A percentile compares a stretch with the other conserved stretches of the same genome.
These are phyloP conservation scores for Takashimella tepidaria DNA, from an alignment of 1,284 basidiomycete genomes.

Conservation along the genomic window DNA sequence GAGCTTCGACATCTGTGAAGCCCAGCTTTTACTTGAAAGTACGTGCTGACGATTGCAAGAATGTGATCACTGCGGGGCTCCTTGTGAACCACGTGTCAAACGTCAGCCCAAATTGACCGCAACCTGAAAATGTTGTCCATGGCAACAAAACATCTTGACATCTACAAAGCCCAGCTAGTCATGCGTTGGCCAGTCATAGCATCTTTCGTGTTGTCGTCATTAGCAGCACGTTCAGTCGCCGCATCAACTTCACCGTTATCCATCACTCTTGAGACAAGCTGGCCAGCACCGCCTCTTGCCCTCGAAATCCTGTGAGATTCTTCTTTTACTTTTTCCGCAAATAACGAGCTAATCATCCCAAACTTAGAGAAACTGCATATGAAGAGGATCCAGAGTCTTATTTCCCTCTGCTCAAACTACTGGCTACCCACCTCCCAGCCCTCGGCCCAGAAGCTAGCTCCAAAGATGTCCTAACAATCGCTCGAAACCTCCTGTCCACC, in stretches of 20 bases:
- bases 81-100: too few relatives aligned
- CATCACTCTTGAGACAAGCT: conserved; percentile 72
- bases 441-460: conserved; percentile 13
- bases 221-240: conserved; percentile 5
- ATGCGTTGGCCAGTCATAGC: neutral
- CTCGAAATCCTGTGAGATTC: conserved; percentile 76
- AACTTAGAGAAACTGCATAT: conserved; percentile 56
- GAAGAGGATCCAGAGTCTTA: conserved; percentile 62
- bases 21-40: too few relatives aligned
- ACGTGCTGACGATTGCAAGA: too few relatives aligned
- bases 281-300: conserved; percentile 66
- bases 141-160: too few relatives aligned
- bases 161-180: too few relatives aligned
- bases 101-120: too few relatives aligned
- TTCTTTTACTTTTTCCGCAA: conserved; percentile 6
- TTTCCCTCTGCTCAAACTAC: conserved; percentile 61
- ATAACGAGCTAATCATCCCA: neutral
- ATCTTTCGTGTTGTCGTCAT: neutral
- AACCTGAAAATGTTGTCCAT: too few relatives aligned
- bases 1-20: too few relatives aligned
- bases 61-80: too few relatives aligned
- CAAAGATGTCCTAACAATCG: conserved; percentile 23
- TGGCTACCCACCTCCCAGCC: conserved; percentile 52
- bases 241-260: conserved; percentile 62
- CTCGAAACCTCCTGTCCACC: conserved; percentile 23